phyloP scores from a whole-genome alignment of 78 protist genomes.

The Paratrimastix pyriformis region DNA sequence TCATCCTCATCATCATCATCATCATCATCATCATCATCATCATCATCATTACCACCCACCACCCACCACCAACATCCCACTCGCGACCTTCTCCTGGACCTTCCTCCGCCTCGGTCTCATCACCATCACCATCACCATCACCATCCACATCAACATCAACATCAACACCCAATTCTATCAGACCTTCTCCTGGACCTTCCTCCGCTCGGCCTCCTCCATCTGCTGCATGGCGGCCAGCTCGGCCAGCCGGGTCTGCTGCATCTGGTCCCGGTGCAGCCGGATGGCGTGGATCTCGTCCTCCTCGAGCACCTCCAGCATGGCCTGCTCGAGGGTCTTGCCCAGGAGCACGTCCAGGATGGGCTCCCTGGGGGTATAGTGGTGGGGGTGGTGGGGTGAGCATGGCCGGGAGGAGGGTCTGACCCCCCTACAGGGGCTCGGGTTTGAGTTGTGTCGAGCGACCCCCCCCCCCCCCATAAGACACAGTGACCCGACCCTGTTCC shows the following conservation, averaged over 20 bases:
- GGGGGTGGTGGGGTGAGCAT: not conserved
- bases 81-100: constrained; percentile 20
- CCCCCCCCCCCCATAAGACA: not conserved
- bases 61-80: not conserved
- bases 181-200: constrained; percentile 61
- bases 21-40: not conserved
- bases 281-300: constrained; percentile 70
- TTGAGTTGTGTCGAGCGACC: not conserved
- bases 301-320: constrained; percentile 68
- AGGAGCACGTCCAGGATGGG: constrained; percentile 74
- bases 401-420: not conserved
- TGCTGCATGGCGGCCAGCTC: constrained; percentile 61
- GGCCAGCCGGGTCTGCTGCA: constrained; percentile 40
- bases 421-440: too few species aligned
- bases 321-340: constrained; percentile 71
- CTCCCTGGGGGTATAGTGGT: constrained; percentile 12
- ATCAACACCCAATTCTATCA: too few species aligned
- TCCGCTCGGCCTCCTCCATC: constrained; percentile 60
- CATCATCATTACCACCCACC: too few species aligned
- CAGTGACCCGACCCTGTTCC: too few species aligned
- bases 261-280: constrained; percentile 42
- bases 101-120: constrained; percentile 1
- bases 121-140: constrained; percentile 25
- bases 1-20: too few species aligned
- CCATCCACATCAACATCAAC: too few species aligned